phyloP scores from a whole-genome alignment of 2,329 filamentous ascomycete species.

The Sarocladium oryzae region DNA sequence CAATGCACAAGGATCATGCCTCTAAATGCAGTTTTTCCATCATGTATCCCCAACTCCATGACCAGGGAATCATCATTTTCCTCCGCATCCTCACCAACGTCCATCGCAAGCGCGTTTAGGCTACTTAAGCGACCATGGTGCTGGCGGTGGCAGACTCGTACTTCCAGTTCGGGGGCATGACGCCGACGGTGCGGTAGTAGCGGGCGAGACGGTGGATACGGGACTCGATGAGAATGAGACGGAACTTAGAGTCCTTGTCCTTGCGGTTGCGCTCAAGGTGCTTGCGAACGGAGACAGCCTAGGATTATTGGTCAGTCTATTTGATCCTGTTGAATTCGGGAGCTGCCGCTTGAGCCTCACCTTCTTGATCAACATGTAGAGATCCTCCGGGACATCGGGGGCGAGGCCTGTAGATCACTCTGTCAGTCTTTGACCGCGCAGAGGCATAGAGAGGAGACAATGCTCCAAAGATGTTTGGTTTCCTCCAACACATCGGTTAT shows the following conservation, averaged over 20 bases:
- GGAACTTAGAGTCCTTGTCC: conserved; percentile 99
- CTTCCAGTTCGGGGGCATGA: conserved; percentile 89
- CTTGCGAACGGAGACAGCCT: conserved; percentile 98
- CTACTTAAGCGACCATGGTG: conserved; percentile 80
- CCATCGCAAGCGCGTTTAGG: conserved; percentile 4
- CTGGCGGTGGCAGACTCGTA: conserved; percentile 97
- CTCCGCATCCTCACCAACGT: conserved; percentile 17
- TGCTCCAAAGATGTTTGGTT: conserved; percentile 17
- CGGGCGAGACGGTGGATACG: conserved; percentile 99
- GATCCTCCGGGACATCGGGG: conserved; percentile 97
- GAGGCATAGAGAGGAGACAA: conserved; percentile 54
- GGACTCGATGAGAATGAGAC: conserved; percentile 99
- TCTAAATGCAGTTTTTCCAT: conserved; percentile 38
- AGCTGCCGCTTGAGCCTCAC: conserved; percentile 38
- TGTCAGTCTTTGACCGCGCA: conserved; percentile 87
- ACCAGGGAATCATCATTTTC: conserved; percentile 26
- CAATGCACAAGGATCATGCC: conserved; percentile 33
- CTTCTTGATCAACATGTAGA: conserved; percentile 99
- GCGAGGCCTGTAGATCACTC: conserved; percentile 95
- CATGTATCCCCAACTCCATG: conserved; percentile 37
- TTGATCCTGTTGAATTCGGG: background rate
- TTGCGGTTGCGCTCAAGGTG: conserved; percentile 99
- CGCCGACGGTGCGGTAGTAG: conserved; percentile 97
- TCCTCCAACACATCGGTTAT: conserved; percentile 19
- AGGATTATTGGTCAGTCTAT: conserved; percentile 8